Evolutionary conservation across 2,329 filamentous ascomycete species (phyloP).

Genomic region (Cordyceps militaris): DNA sequence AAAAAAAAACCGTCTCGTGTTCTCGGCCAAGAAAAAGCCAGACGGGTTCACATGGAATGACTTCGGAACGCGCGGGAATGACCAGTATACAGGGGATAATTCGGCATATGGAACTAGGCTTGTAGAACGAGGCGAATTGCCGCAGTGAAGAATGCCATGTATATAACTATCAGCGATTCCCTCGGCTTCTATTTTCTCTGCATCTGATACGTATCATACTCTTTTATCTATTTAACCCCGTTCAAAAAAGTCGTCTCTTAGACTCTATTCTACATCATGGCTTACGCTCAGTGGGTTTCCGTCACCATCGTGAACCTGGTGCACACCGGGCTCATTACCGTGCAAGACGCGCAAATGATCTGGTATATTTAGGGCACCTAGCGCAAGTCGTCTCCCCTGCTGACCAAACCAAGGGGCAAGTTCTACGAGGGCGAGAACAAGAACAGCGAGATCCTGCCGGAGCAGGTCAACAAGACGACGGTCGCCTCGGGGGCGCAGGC

Average conservation of each 20-base stretch:
- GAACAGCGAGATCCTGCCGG: neutral
- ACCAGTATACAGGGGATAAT: neutral
- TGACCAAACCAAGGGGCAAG: neutral
- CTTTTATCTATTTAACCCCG: neutral
- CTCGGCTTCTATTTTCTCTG: neutral
- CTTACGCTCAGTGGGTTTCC: neutral
- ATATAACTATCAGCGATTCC: neutral
- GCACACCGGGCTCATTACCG: neutral
- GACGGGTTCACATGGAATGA: neutral
- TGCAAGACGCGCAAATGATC: neutral
- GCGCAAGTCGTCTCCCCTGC: too few relatives aligned
- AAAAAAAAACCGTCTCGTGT: neutral
- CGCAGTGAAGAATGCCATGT: neutral
- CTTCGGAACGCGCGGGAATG: neutral
- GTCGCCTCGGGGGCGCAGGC: neutral
- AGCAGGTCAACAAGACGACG: neutral
- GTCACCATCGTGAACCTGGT: neutral
- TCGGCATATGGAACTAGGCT: neutral
- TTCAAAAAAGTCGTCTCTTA: neutral
- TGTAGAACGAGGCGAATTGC: neutral
- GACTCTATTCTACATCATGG: neutral
- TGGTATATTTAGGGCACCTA: neutral
- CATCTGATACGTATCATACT: neutral
- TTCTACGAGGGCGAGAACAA: neutral
- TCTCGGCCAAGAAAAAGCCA: neutral